A percentile compares a stretch with the other conserved stretches of the same genome.
Conservation (phyloP, 805 yeast genomes). For the Lipomyces starkeyi region DNA sequence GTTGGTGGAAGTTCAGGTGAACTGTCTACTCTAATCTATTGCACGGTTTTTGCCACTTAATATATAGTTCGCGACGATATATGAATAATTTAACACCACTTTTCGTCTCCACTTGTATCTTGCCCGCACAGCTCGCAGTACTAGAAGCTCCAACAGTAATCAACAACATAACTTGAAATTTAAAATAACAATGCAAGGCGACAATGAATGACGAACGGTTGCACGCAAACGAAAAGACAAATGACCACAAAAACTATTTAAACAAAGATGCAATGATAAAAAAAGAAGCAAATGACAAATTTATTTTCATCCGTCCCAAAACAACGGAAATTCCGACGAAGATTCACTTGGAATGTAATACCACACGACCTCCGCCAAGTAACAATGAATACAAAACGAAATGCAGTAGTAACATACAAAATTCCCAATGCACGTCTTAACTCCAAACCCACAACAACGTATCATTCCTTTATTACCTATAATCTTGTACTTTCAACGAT, state of each 20-base stretch:
- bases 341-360: background rate
- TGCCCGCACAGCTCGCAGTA: background rate
- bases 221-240: background rate
- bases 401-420: constrained; percentile 6
- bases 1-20: too few species aligned
- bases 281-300: constrained; percentile 1
- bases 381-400: background rate
- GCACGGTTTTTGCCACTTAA: too few species aligned
- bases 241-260: background rate
- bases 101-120: background rate
- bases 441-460: constrained; percentile 4
- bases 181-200: constrained; percentile 1
- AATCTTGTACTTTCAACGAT: background rate
- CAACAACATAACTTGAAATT: background rate
- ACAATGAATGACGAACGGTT: constrained; percentile 11
- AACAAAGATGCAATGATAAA: constrained; percentile 4
- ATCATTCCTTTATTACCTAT: background rate
- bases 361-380: background rate
- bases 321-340: too few species aligned
- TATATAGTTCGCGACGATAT: background rate
- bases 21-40: too few species aligned
- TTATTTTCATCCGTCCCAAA: background rate
- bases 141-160: background rate
- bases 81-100: background rate
- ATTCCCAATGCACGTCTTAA: background rate